phyloP scores from a whole-genome alignment of 306 rosid species.

The Cicer arietinum region DNA sequence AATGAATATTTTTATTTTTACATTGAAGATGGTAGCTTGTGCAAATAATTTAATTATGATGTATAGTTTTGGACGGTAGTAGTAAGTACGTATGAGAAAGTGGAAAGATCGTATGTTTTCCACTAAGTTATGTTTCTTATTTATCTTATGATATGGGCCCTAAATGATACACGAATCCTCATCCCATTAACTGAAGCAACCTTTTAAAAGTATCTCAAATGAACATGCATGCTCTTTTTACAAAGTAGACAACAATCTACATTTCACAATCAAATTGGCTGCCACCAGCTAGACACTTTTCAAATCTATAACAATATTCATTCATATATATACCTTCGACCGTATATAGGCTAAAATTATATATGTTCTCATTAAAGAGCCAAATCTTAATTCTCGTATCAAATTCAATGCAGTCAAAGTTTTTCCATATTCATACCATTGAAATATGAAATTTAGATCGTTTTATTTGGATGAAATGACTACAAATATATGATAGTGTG shows the following conservation, averaged over 20 bases:
- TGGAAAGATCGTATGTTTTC: slow-evolving; percentile 47
- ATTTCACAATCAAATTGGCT: slow-evolving; percentile 26
- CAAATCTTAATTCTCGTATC: background rate
- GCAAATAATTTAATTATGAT: too few species aligned
- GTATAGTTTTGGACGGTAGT: slow-evolving; percentile 9
- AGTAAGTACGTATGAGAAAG: slow-evolving; percentile 28
- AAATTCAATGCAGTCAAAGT: too few species aligned
- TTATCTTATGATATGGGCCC: slow-evolving; percentile 24
- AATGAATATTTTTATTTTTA: too few species aligned
- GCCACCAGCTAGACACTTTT: background rate
- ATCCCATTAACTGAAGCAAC: slow-evolving; percentile 21
- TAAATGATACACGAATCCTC: background rate
- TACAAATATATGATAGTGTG: too few species aligned
- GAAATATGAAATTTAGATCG: too few species aligned
- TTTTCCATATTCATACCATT: too few species aligned
- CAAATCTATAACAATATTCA: slow-evolving; percentile 23
- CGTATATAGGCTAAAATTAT: background rate
- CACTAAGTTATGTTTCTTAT: slow-evolving; percentile 52
- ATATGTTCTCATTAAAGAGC: background rate
- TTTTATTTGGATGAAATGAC: too few species aligned
- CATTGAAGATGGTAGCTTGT: too few species aligned
- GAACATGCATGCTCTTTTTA: background rate
- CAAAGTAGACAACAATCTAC: slow-evolving; percentile 40
- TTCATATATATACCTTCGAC: background rate
- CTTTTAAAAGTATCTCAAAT: slow-evolving; percentile 19